These are phyloP conservation scores for Flaveria sonorensis DNA, from an alignment of 129 eudicot species.

Conservation along the genomic window DNA sequence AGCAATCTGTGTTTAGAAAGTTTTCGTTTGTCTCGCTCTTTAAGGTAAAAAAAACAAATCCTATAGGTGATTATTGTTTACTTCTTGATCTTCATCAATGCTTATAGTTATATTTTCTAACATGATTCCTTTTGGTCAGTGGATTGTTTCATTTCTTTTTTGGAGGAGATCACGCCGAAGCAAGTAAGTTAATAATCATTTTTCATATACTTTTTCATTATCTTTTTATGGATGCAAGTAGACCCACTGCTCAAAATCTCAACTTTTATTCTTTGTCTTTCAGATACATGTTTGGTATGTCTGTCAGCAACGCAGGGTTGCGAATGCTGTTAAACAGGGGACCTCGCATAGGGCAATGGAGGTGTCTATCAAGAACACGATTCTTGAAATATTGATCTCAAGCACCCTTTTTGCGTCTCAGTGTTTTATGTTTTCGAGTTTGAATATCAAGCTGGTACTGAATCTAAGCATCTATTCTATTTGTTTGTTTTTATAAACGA, in stretches of 20 bases:
- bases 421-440: no score
- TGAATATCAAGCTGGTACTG: no score
- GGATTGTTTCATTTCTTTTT: slow-evolving; percentile 64
- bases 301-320: slow-evolving; percentile 66
- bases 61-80: not conserved
- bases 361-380: slow-evolving; percentile 62
- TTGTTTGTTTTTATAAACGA: no score
- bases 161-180: slow-evolving; percentile 70
- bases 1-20: slow-evolving; percentile 48
- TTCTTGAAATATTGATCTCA: slow-evolving; percentile 37
- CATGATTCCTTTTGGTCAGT: slow-evolving; percentile 44
- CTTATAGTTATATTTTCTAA: not conserved
- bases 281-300: slow-evolving; percentile 76
- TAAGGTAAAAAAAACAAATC: slow-evolving; percentile 54
- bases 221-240: not conserved
- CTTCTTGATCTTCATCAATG: not conserved
- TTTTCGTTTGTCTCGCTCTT: slow-evolving; percentile 58
- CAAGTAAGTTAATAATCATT: slow-evolving; percentile 54
- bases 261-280: not conserved
- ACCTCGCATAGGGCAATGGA: slow-evolving; percentile 72
- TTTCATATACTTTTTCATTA: no score
- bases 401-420: not conserved
- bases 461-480: no score
- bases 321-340: slow-evolving; percentile 68
- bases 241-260: not conserved